Percentiles rank a stretch among this genome's conserved stretches.
phyloP scores from a whole-genome alignment of 2,329 filamentous ascomycete species.

The Paecilomyces niveus region DNA sequence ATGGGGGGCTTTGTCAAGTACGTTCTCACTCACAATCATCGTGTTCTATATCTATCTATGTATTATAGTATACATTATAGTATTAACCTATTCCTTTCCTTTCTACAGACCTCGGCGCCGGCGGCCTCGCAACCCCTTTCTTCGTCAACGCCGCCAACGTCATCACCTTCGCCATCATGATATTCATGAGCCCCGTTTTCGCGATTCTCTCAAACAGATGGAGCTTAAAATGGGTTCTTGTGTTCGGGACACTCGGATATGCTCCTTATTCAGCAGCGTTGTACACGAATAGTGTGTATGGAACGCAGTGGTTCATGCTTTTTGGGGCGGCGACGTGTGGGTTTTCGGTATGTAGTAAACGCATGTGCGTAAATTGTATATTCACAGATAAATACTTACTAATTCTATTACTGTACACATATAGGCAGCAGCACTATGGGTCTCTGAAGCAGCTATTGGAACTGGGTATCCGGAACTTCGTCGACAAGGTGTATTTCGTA shows the following conservation, averaged over 20 bases:
- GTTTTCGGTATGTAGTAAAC: no score
- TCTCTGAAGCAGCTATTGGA: no score
- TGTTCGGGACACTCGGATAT: conserved; percentile 39
- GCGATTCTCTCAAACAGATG: conserved; percentile 32
- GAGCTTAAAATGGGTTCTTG: conserved; percentile 29
- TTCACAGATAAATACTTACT: no score
- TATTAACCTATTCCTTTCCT: neutral
- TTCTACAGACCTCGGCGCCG: conserved; percentile 18
- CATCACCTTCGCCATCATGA: conserved; percentile 43
- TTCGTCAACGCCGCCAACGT: conserved; percentile 38
- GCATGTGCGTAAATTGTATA: no score
- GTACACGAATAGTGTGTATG: conserved; percentile 40
- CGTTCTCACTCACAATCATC: conserved; percentile 7
- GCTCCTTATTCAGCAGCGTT: conserved; percentile 38
- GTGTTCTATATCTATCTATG: no score
- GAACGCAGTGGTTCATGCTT: conserved; percentile 39
- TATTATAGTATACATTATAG: neutral
- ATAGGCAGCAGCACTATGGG: no score
- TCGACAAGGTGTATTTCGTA: no score
- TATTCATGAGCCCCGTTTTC: conserved; percentile 37
- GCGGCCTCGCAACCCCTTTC: conserved; percentile 20
- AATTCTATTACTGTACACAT: no score
- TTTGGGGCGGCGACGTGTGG: conserved; percentile 39
- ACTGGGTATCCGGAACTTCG: no score
- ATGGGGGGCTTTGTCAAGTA: conserved; percentile 41